These are phyloP conservation scores for Crepidotus variabilis DNA, from an alignment of 768 basidiomycete species.

Conservation along the genomic window DNA sequence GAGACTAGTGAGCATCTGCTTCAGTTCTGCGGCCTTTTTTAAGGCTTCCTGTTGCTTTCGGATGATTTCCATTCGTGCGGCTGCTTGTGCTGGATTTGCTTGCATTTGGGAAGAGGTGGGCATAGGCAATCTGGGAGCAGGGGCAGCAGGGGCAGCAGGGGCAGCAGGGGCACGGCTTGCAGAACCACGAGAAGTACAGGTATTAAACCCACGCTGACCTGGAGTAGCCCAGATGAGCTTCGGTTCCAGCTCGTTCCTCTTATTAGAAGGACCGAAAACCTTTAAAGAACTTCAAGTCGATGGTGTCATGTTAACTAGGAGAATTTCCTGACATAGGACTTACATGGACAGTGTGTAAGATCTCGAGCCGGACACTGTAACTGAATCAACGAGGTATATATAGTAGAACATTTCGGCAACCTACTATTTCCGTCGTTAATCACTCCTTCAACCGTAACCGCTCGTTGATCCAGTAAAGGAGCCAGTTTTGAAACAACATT, in stretches of 20 bases:
- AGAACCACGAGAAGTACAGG: slow-evolving; percentile 10
- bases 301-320: neutral
- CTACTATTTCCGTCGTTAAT: slow-evolving; percentile 68
- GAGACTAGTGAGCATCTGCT: slow-evolving; percentile 56
- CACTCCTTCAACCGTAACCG: slow-evolving; percentile 70
- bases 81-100: slow-evolving; percentile 19
- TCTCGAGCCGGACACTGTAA: slow-evolving; percentile 35
- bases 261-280: slow-evolving; percentile 67
- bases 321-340: slow-evolving; percentile 13
- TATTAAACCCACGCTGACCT: slow-evolving; percentile 52
- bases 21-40: slow-evolving; percentile 64
- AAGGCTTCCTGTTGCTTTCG: slow-evolving; percentile 48
- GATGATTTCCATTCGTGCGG: slow-evolving; percentile 37
- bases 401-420: slow-evolving; percentile 5
- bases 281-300: slow-evolving; percentile 50
- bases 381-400: neutral
- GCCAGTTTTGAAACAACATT: slow-evolving; percentile 56
- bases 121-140: neutral
- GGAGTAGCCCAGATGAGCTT: slow-evolving; percentile 74
- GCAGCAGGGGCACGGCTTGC: neutral
- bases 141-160: neutral
- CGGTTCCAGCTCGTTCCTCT: slow-evolving; percentile 58
- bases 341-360: slow-evolving; percentile 63
- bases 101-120: slow-evolving; percentile 15
- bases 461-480: slow-evolving; percentile 61